Base-by-base conservation (phyloP, 768 basidiomycete genomes). In the Termitomyces sp. region DNA sequence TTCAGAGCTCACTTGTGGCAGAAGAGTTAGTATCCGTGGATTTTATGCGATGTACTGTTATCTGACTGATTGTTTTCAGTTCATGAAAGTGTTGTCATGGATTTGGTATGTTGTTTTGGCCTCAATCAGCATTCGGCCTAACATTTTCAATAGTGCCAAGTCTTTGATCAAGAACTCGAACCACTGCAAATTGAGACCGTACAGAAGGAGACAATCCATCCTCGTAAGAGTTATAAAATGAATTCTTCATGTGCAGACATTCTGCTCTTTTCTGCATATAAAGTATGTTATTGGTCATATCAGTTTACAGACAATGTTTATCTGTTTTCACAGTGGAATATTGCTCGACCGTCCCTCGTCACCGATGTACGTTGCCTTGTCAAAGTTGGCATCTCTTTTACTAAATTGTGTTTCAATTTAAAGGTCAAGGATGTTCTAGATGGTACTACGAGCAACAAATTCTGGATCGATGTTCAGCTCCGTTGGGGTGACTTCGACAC, bases 1-100 rank as follows among this genome's bases (percentile, higher is more conserved):
- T 98, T 99, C 92, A 92, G 97, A 78, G 97, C 97, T 43, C 97
- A 99, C 73, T 84, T 99, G 76, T 98, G 97, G 97, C 97, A 99
- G 76, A 98, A 99, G 78, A 98, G 95, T 87, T 71, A 72, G 88
- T 84, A 62, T 56, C 11, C 60, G 22, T 63, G 30, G 67, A 45
- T 65, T 50, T 64, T 66, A 67, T 67, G 67, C 61, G 20, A 63
- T 7, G 3, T 61, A 48, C 48, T 52, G 24, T 59, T 1, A 55
- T 58, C 13, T 61, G 18, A 52, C 38, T 54, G 46, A n/a, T 47
- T 3, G 52, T 14, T 20, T 47, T 7, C 20, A 91, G 90, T 92
- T 67, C 91, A 93, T 68, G 90, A 92, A 71, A 92, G 89, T 68
- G 92, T 94, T 38, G 91, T 94, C 60, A 93, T 94, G 90, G 92